These are phyloP conservation scores for Chernovozyma aurita DNA, from an alignment of 1,139 yeast species.

Conservation along the genomic window DNA sequence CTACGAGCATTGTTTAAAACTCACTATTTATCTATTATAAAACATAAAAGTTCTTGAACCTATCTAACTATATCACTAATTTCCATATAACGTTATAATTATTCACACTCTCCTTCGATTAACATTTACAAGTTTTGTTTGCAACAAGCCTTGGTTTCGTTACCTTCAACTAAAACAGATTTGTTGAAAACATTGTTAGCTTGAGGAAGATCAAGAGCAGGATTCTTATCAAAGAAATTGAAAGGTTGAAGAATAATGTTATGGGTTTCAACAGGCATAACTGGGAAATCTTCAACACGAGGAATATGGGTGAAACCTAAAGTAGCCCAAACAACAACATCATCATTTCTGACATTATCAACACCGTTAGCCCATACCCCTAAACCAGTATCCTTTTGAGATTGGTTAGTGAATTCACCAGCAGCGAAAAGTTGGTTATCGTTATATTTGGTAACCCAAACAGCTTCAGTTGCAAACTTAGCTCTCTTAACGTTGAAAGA, in stretches of 20 bases:
- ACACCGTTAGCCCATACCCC: slow-evolving; percentile 64
- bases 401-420: slow-evolving; percentile 78
- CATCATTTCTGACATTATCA: slow-evolving; percentile 75
- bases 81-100: too few species aligned
- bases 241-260: slow-evolving; percentile 67
- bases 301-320: slow-evolving; percentile 86
- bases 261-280: slow-evolving; percentile 81
- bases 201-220: slow-evolving; percentile 79
- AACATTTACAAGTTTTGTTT: slow-evolving; percentile 32
- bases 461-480: slow-evolving; percentile 65
- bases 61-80: too few species aligned
- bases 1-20: too few species aligned
- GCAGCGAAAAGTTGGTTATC: slow-evolving; percentile 71
- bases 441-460: slow-evolving; percentile 71
- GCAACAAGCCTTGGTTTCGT: slow-evolving; percentile 36
- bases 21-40: too few species aligned
- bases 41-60: too few species aligned
- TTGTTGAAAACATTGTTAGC: slow-evolving; percentile 70
- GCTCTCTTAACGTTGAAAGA: slow-evolving; percentile 67
- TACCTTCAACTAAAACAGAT: slow-evolving; percentile 40
- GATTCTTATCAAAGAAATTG: slow-evolving; percentile 78
- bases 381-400: slow-evolving; percentile 58
- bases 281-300: slow-evolving; percentile 88
- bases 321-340: slow-evolving; percentile 83
- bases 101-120: too few species aligned